Conservation (phyloP, 345 rosid genomes). For the Noccaea bulbosa region DNA sequence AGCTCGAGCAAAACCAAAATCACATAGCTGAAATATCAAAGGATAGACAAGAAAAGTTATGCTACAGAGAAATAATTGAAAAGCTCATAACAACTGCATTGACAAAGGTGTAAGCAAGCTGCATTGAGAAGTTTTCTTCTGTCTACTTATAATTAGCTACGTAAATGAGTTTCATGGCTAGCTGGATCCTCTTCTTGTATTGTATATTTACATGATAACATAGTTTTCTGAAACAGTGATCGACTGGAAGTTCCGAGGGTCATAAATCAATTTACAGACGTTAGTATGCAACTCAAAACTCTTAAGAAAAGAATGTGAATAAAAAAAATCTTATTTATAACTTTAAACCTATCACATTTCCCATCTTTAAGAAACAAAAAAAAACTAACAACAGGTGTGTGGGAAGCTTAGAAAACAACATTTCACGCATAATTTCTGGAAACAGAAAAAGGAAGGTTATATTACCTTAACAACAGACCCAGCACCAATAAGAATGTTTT, state of each 20-base stretch:
- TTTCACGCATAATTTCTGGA: neutral
- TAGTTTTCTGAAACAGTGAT: slow-evolving; percentile 24
- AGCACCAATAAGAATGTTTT: slow-evolving; percentile 95
- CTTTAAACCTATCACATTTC: neutral
- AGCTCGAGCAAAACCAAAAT: too few species aligned
- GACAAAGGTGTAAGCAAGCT: neutral
- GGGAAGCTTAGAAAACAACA: slow-evolving; percentile 16
- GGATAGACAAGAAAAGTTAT: too few species aligned
- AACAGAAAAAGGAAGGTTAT: slow-evolving; percentile 30
- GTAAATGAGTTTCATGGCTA: slow-evolving; percentile 4
- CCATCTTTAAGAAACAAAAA: slow-evolving; percentile 2
- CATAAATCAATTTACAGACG: slow-evolving; percentile 8
- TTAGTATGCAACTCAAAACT: too few species aligned
- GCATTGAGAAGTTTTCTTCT: neutral
- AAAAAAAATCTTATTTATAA: neutral
- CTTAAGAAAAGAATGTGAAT: too few species aligned
- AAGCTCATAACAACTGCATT: neutral
- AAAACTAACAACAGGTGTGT: slow-evolving; percentile 10
- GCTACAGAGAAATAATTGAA: neutral
- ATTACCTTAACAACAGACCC: slow-evolving; percentile 91
- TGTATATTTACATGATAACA: neutral
- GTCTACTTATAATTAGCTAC: slow-evolving; percentile 12
- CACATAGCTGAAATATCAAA: too few species aligned
- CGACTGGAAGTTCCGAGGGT: slow-evolving; percentile 1
- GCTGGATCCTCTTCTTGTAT: neutral